Base-by-base conservation (phyloP, 208 protist species). In the Trypanosoma vivax region DNA sequence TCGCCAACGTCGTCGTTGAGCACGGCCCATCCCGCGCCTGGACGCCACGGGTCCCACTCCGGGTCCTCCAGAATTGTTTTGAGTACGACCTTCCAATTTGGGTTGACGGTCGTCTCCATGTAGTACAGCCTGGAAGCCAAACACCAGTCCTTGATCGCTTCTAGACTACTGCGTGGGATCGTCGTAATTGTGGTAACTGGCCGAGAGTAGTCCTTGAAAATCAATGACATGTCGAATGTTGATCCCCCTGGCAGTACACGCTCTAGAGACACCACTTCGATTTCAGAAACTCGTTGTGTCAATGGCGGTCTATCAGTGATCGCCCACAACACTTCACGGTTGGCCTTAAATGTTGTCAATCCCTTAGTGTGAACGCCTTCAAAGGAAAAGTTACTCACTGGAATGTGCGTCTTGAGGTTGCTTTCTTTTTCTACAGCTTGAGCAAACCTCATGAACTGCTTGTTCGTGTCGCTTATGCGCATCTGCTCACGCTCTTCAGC, bases 221-320 rank as follows among this genome's bases (percentile, higher is more conserved):
- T 88, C 43, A 99, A 83, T 5, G 96, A 85, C 55, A 99, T 86
- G 73, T 99, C 97, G 76, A 99, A 98, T 30, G 96, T 98, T 16
- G 80, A 90, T 27, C 66, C 82, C 35, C 68, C 74, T 0, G 86
- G 73, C 34, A 88, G 65, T 13, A 97, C 82, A 34, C 96, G 88
- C 70, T 98, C 96, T n/a, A 98, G 79, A 25, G 92, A 85, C 16
- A 94, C 93, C 7, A 97, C 76, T 74, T 98, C 94, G 21, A 98
- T 75, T 41, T 98, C 96, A 28, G 85, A 76, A 5, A 98, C 73
- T 19, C 75, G 68, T 18, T 97, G 55, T 0, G 98, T 96, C 51
- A 98, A 98, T 25, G 92, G 81, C 10, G 97, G 97, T 50, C 71
- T 74, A 35, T 96, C 90, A 47, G 40, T 77, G 28, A 96, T 71